Conservation (phyloP, 805 yeast genomes). For the Ascoidea tarda region DNA sequence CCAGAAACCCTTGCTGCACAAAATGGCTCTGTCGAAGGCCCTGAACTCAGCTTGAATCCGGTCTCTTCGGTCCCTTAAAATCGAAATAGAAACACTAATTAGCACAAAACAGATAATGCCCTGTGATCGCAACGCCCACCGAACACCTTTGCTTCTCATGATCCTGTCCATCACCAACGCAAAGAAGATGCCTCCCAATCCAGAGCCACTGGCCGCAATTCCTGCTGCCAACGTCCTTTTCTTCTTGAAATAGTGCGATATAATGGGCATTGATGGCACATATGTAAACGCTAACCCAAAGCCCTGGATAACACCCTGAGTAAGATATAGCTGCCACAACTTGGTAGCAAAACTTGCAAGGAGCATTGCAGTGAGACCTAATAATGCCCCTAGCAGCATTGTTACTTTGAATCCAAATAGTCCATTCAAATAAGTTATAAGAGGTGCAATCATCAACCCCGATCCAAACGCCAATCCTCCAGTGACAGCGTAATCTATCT, state of each 20-base stretch:
- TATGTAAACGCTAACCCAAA: conserved; percentile 30
- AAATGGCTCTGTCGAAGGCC: conserved; percentile 27
- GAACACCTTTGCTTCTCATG: conserved; percentile 25
- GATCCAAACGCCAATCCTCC: conserved; percentile 39
- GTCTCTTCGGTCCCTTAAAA: conserved; percentile 21
- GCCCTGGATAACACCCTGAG: conserved; percentile 39
- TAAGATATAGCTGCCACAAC: conserved; percentile 35
- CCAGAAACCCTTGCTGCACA: conserved; percentile 28
- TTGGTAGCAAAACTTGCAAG: conserved; percentile 29
- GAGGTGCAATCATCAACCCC: conserved; percentile 25
- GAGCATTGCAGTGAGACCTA: conserved; percentile 30
- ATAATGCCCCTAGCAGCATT: conserved; percentile 25
- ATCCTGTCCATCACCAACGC: conserved; percentile 27
- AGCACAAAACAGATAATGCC: conserved; percentile 14
- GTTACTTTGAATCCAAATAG: conserved; percentile 26
- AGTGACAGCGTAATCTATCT: conserved; percentile 34
- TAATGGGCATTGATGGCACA: conserved; percentile 27
- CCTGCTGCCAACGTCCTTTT: conserved; percentile 34
- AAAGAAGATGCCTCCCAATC: conserved; percentile 37
- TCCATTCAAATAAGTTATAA: conserved; percentile 23
- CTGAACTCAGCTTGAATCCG: conserved; percentile 21
- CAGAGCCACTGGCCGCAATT: conserved; percentile 31
- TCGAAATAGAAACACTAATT: neutral
- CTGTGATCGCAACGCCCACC: conserved; percentile 29
- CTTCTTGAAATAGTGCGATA: conserved; percentile 35